Conservation (phyloP, 352 stramenopile species). For the Globisporangium alternatum region DNA sequence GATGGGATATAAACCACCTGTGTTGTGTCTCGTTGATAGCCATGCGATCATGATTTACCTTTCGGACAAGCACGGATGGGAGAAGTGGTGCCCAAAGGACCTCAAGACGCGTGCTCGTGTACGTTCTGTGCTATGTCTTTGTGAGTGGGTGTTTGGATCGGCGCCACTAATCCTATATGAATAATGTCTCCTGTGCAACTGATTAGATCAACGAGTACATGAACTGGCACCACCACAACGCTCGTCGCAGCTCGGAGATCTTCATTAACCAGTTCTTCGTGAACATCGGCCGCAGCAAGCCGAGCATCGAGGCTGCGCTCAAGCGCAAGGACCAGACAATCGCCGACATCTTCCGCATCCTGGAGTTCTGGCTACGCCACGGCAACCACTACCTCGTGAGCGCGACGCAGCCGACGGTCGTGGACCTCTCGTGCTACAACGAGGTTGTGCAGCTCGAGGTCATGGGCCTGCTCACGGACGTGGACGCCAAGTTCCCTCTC, state of each 20-base stretch:
- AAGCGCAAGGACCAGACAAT: slow-evolving; percentile 57
- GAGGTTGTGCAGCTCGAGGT: slow-evolving; percentile 73
- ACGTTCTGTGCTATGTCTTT: slow-evolving; percentile 5
- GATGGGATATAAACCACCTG: not conserved
- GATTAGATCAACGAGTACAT: slow-evolving; percentile 73
- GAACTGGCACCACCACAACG: slow-evolving; percentile 78
- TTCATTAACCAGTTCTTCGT: slow-evolving; percentile 62
- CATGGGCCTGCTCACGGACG: slow-evolving; percentile 47
- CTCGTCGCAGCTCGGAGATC: slow-evolving; percentile 55
- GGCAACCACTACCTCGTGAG: slow-evolving; percentile 63
- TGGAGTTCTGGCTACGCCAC: slow-evolving; percentile 69
- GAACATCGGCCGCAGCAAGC: slow-evolving; percentile 48
- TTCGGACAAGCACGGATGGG: slow-evolving; percentile 63
- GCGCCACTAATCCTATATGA: not conserved
- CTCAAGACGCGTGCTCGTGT: slow-evolving; percentile 61
- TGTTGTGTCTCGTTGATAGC: slow-evolving; percentile 24
- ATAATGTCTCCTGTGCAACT: too few relatives aligned
- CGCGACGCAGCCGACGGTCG: slow-evolving; percentile 48
- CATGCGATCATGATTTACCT: slow-evolving; percentile 79
- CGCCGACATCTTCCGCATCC: slow-evolving; percentile 50
- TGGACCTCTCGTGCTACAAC: slow-evolving; percentile 78
- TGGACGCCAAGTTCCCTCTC: slow-evolving; percentile 53
- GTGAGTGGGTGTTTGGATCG: not conserved
- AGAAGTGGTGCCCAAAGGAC: slow-evolving; percentile 56
- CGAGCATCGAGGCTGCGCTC: slow-evolving; percentile 40